Conservation (phyloP, 495 filamentous ascomycete species). For the Podospora pseudopauciseta region DNA sequence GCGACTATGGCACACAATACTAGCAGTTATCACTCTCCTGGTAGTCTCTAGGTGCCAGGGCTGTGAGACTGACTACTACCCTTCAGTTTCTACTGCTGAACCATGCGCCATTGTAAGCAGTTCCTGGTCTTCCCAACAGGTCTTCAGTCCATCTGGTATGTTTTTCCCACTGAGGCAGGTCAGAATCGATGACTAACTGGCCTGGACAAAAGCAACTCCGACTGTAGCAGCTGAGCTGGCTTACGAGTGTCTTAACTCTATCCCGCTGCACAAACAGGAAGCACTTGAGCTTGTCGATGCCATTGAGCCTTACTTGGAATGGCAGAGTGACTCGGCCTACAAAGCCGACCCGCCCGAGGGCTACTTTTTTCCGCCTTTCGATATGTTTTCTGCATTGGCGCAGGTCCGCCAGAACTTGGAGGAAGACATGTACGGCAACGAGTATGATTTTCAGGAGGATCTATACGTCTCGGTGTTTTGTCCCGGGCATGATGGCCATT, state of each 20-base stretch:
- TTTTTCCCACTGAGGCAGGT: neutral
- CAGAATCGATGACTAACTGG: neutral
- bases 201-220: conserved; percentile 11
- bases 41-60: neutral
- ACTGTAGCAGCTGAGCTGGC: conserved; percentile 28
- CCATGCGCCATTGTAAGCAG: conserved; percentile 44
- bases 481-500: conserved; percentile 50
- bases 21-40: neutral
- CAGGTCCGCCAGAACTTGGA: conserved; percentile 27
- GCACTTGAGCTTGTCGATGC: conserved; percentile 32
- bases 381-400: conserved; percentile 39
- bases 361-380: conserved; percentile 31
- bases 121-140: conserved; percentile 37
- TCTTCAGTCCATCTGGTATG: neutral
- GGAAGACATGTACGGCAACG: conserved; percentile 38
- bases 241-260: conserved; percentile 30
- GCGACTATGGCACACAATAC: neutral
- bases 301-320: conserved; percentile 32
- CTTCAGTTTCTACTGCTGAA: conserved; percentile 21
- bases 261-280: conserved; percentile 29
- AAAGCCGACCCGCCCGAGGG: conserved; percentile 41
- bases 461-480: conserved; percentile 35
- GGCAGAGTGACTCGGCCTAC: conserved; percentile 43
- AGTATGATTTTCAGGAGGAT: conserved; percentile 52
- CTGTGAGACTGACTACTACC: neutral